Conservation (phyloP, 371 early-diverging fungal genomes). For the Mucor irregularis region DNA sequence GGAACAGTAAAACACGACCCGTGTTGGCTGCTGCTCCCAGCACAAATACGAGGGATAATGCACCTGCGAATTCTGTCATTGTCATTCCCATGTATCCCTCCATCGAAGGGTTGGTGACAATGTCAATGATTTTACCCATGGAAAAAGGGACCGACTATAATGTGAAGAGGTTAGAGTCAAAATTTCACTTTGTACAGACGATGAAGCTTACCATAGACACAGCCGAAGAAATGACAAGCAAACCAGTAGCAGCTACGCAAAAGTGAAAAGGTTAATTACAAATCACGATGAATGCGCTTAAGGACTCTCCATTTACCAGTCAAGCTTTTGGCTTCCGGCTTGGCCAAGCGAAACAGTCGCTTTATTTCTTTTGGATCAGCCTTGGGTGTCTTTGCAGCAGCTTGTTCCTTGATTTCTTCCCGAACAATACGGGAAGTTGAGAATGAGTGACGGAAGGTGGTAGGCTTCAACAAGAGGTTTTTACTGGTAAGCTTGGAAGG, state of each 20-base stretch:
- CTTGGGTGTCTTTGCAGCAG: neutral
- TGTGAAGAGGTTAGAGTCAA: neutral
- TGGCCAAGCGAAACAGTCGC: conserved; percentile 43
- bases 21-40: conserved; percentile 77
- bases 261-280: neutral
- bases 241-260: conserved; percentile 40
- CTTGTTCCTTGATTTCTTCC: neutral
- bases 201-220: conserved; percentile 63
- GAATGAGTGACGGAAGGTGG: neutral
- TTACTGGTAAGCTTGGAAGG: neutral
- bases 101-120: conserved; percentile 57
- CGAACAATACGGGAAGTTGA: neutral
- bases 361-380: conserved; percentile 27
- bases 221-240: conserved; percentile 72
- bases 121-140: conserved; percentile 81
- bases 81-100: conserved; percentile 52
- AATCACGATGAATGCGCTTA: neutral
- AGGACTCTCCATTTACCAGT: conserved; percentile 27
- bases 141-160: conserved; percentile 66
- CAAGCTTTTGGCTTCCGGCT: conserved; percentile 48
- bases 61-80: conserved; percentile 58
- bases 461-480: neutral
- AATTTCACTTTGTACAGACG: neutral
- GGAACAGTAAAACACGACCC: conserved; percentile 73
- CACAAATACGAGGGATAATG: conserved; percentile 55